Evolutionary conservation across 2,329 filamentous ascomycete species (phyloP), one percentile per base, ranked within the genome.

Genomic region (Allantophomopsis lycopodina): DNA sequence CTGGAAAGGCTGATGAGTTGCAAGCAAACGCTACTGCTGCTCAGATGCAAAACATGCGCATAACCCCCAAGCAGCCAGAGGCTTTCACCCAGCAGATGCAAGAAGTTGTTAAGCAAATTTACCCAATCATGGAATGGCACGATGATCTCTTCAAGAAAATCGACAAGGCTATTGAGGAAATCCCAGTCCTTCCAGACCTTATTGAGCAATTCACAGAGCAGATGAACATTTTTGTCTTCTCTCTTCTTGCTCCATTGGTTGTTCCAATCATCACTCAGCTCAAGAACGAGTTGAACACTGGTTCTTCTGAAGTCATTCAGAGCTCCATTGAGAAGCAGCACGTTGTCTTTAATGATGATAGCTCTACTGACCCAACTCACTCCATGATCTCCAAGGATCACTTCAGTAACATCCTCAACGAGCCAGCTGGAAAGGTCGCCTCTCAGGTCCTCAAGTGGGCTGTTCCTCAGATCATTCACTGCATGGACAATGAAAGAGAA

Each of bases 361-460:
- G 71, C 38, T 82, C 66, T 46, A 77, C 76, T 15, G 81, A 95
- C 53, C 89, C 88, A 0, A 95, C 88, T 2, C 88, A 95, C 64
- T 93, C 85, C 15, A 94, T 94, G 88, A 66, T 95, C 39, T 87
- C 86, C 43, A 95, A 95, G 64, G 88, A 95, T 53, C 88, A 95
- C 61, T 95, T 95, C 59, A 60, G 68, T 50, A 57, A 55, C 16
- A 67, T 88, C 23, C 71, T 95, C 43, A 95, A 95, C 56, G 87
- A 94, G 56, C 73, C 87, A 34, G 88, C 86, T 35, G 88, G 88
- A 41, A 81, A 80, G 52, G 75, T 87, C 43, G 86, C 88, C 18
- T 83, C 80, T 46, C 74, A 79, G 51, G 76, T 88, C 36, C 66
- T 95, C 34, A 74, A 73, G 42, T 95, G 87, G 85, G 80, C 80